phyloP scores from a whole-genome alignment of 257 asterid genomes.

The Lithospermum erythrorhizon region DNA sequence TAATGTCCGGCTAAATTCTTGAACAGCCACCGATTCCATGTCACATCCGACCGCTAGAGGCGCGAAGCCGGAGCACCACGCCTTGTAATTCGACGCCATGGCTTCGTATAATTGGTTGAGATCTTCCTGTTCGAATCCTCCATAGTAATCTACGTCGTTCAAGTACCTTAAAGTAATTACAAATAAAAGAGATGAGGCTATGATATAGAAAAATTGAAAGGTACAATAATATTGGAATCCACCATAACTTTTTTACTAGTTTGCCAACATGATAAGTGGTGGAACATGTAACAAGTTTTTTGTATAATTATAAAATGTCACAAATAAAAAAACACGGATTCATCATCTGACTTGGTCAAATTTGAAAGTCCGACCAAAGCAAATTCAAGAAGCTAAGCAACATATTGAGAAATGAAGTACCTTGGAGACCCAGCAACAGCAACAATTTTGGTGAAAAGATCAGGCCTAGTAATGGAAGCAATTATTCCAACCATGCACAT shows the following conservation, averaged over 20 bases:
- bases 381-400: no score
- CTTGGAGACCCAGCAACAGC: slow-evolving; percentile 29
- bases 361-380: no score
- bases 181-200: background rate
- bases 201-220: background rate
- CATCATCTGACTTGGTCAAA: no score
- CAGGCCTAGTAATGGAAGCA: slow-evolving; percentile 35
- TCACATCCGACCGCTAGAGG: slow-evolving; percentile 77
- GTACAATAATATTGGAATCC: slow-evolving; percentile 13
- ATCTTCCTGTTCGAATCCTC: slow-evolving; percentile 72
- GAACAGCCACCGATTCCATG: slow-evolving; percentile 69
- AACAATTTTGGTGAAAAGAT: slow-evolving; percentile 31
- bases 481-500: slow-evolving; percentile 33
- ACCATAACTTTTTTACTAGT: no score
- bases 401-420: slow-evolving; percentile 2
- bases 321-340: no score
- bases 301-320: no score
- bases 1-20: slow-evolving; percentile 74
- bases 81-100: slow-evolving; percentile 55
- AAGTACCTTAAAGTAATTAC: slow-evolving; percentile 22
- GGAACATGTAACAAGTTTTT: no score
- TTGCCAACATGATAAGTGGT: no score
- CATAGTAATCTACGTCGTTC: slow-evolving; percentile 60
- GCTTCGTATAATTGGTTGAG: slow-evolving; percentile 48
- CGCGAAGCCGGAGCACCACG: slow-evolving; percentile 76